Percentiles rank a stretch among this genome's conserved stretches.
Evolutionary conservation across 345 rosid genomes (phyloP).

Genomic region (Pugionium cornutum): DNA sequence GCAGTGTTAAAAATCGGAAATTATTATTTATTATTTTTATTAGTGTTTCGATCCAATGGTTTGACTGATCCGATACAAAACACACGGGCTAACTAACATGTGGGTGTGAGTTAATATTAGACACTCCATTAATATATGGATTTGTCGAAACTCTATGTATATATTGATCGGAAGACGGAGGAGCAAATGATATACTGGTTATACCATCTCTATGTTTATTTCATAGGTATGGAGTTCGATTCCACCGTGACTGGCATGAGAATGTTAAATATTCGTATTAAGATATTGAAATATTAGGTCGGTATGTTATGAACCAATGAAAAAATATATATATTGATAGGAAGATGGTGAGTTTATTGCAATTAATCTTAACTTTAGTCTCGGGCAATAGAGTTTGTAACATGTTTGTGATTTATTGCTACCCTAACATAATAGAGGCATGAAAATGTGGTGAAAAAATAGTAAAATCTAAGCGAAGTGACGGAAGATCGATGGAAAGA

Average conservation of each 20-base stretch:
- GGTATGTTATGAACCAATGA: too few species aligned
- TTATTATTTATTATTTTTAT: neutral
- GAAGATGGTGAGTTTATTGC: constrained; percentile 32
- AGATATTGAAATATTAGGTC: too few species aligned
- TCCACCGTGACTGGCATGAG: too few species aligned
- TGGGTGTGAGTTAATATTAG: constrained; percentile 26
- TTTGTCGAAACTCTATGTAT: constrained; percentile 24
- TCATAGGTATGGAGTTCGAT: too few species aligned
- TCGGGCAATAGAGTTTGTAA: too few species aligned
- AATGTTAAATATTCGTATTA: too few species aligned
- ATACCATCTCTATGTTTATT: too few species aligned
- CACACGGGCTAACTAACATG: constrained; percentile 25
- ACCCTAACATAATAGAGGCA: neutral
- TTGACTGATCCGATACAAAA: constrained; percentile 25
- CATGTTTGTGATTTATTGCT: too few species aligned
- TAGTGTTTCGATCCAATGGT: constrained; percentile 22
- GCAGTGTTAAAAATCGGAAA: neutral
- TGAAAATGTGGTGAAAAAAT: constrained; percentile 22
- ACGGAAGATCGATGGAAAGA: constrained; percentile 16
- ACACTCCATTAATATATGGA: neutral
- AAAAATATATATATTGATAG: neutral
- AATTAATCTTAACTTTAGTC: neutral
- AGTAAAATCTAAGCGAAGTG: constrained; percentile 31
- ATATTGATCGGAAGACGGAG: neutral
- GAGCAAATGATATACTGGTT: too few species aligned